Base-by-base conservation (phyloP, 2,329 filamentous ascomycete species). In the Fonsecaea monophora region DNA sequence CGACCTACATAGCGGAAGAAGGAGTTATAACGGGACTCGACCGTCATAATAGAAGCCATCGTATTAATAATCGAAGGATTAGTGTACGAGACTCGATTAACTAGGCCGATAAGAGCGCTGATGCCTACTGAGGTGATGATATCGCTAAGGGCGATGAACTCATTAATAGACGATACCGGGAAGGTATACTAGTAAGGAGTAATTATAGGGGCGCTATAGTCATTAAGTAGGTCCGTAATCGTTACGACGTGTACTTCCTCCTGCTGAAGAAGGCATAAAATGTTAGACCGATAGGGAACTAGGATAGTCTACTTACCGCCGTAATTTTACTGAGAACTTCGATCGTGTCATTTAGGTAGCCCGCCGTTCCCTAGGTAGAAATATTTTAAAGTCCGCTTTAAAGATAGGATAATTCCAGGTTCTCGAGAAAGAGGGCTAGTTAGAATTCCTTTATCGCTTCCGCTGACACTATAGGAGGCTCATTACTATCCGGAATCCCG, bases 351-450 rank as follows among this genome's bases (percentile, higher is more conserved):
- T 72, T 38, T 13, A 72, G 72, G 56, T 74, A 75, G 25, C 73
- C 73, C 38, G 58, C 70, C 8, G 71, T 67, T 53, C 74, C 21
- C 15, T 53, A 65, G 54, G 72, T 71, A 21, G 66, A 71, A 57
- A 75, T 73, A 53, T 70, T 73, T 13, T 71, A 54, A 42, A 63
- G 74, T 3, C 72, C 74, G 34, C 70, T 67, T 15, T 68, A 66
- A 66, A 74, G 74, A n/a, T 74, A 62, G 34, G 35, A 68, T 3
- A 70, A 61, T 62, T 75, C 73, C 4, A 75, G 66, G 57, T 74
- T 67, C 50, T 75, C 73, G 30, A 75, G 70, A 64, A 74, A 75
- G 37, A 73, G 68, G n/a, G 73, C 73, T 38, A 75, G 38, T 59
- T 72, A 60, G 12, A 72, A 50, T 15, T 64, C 68, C n/a, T 57